Conservation (phyloP, 108 stramenopile species). For the Pinguiococcus pyrenoidosus region DNA sequence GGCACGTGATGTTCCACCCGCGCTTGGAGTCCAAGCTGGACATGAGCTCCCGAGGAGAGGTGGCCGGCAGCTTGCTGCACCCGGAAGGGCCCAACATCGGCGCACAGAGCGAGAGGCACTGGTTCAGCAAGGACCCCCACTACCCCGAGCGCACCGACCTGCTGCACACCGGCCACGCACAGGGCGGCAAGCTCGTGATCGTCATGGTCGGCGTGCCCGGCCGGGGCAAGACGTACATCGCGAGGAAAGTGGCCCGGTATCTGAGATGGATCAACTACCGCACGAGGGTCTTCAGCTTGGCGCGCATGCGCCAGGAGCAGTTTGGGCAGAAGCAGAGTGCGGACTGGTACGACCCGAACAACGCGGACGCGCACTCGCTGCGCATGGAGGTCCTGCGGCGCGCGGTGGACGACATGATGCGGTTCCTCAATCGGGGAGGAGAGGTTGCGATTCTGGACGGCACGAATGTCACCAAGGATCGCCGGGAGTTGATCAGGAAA, state of each 20-base stretch:
- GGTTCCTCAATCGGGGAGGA: conserved; percentile 55
- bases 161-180: conserved; percentile 32
- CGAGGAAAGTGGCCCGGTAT: conserved; percentile 80
- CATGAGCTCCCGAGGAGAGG: too few relatives aligned
- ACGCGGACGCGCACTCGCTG: conserved; percentile 46
- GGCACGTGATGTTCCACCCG: too few relatives aligned
- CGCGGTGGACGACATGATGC: conserved; percentile 68
- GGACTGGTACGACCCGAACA: conserved; percentile 77
- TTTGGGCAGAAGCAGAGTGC: conserved; percentile 26
- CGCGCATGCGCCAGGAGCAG: conserved; percentile 45
- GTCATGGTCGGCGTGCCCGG: conserved; percentile 92
- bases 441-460: conserved; percentile 91
- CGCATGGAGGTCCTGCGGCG: conserved; percentile 60
- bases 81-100: conserved; percentile 33
- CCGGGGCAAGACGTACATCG: conserved; percentile 91
- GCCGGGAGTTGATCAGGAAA: conserved; percentile 42
- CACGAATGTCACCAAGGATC: conserved; percentile 67
- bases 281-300: conserved; percentile 54
- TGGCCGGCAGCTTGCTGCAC: conserved; percentile 12
- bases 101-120: conserved; percentile 4
- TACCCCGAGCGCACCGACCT: conserved; percentile 6
- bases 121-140: conserved; percentile 14
- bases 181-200: conserved; percentile 61
- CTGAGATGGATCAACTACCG: conserved; percentile 37
- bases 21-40: too few relatives aligned